phyloP scores from a whole-genome alignment of 179 eudicot species.

The Silene vulgaris region DNA sequence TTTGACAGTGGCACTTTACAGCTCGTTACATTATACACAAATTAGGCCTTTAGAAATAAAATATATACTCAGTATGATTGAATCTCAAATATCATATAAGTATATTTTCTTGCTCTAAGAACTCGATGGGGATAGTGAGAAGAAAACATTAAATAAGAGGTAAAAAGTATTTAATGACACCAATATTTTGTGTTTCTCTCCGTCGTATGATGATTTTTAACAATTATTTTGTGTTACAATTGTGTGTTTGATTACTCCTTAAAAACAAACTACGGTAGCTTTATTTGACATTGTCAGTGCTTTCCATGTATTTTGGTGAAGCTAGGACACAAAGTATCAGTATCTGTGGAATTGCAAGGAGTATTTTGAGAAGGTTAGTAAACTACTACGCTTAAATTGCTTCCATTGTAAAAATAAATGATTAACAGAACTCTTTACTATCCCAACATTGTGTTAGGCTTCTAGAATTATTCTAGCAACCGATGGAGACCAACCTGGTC shows the following conservation, averaged over 20 bases:
- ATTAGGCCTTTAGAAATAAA: neutral
- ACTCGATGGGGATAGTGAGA: neutral
- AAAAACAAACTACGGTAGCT: neutral
- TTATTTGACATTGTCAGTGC: constrained; percentile 24
- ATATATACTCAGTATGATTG: neutral
- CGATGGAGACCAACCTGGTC: constrained; percentile 87
- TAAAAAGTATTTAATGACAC: no score
- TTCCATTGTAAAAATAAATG: neutral
- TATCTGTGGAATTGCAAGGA: constrained; percentile 86
- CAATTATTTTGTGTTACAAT: neutral
- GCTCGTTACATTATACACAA: neutral
- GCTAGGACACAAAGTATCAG: constrained; percentile 84
- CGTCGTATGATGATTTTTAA: neutral
- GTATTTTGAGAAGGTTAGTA: constrained; percentile 69
- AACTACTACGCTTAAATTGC: neutral
- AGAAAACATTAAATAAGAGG: neutral
- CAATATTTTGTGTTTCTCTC: neutral
- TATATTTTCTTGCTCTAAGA: neutral
- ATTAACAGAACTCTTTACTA: neutral
- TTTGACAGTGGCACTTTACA: neutral
- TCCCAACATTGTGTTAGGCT: constrained; percentile 44
- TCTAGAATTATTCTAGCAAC: constrained; percentile 94
- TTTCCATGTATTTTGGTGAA: constrained; percentile 36
- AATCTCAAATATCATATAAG: neutral
- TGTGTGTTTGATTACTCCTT: neutral